Conservation (phyloP, 805 yeast genomes). For the Grigorovia humatica region DNA sequence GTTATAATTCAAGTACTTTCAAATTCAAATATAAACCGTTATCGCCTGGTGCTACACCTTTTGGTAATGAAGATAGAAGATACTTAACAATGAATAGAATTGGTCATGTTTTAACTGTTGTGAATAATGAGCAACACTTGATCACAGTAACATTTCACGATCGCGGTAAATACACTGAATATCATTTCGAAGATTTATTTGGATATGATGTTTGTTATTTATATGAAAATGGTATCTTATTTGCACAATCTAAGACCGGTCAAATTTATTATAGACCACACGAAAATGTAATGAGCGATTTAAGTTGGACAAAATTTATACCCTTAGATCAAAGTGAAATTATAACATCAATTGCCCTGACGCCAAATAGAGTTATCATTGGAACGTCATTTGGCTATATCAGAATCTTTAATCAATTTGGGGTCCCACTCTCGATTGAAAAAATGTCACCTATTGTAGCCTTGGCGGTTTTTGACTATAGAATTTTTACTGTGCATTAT, state of each 20-base stretch:
- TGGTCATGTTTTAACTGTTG: conserved; percentile 77
- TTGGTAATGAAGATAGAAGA: conserved; percentile 52
- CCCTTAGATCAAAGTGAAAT: conserved; percentile 45
- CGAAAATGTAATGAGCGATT: conserved; percentile 38
- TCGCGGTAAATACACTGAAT: conserved; percentile 60
- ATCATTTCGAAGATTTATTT: conserved; percentile 70
- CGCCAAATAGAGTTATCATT: conserved; percentile 47
- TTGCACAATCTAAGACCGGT: conserved; percentile 42
- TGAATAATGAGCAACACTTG: conserved; percentile 46
- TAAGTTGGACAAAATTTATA: conserved; percentile 58
- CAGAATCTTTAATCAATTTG: conserved; percentile 59
- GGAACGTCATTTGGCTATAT: conserved; percentile 72
- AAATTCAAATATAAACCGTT: conserved; percentile 40
- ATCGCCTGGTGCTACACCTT: conserved; percentile 86
- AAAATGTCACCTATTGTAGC: conserved; percentile 66
- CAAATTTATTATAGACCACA: conserved; percentile 62
- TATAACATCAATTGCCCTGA: conserved; percentile 60
- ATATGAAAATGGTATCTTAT: conserved; percentile 52
- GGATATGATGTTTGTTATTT: conserved; percentile 69
- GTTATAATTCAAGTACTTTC: background rate
- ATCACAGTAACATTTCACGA: conserved; percentile 87
- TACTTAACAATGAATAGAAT: conserved; percentile 69
- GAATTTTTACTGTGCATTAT: conserved; percentile 42
- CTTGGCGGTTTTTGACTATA: conserved; percentile 50
- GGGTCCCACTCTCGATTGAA: conserved; percentile 61